Percentiles rank a stretch among this genome's conserved stretches.
Conservation (phyloP, 257 asterid species). For the Nyctanthes arbortristis region DNA sequence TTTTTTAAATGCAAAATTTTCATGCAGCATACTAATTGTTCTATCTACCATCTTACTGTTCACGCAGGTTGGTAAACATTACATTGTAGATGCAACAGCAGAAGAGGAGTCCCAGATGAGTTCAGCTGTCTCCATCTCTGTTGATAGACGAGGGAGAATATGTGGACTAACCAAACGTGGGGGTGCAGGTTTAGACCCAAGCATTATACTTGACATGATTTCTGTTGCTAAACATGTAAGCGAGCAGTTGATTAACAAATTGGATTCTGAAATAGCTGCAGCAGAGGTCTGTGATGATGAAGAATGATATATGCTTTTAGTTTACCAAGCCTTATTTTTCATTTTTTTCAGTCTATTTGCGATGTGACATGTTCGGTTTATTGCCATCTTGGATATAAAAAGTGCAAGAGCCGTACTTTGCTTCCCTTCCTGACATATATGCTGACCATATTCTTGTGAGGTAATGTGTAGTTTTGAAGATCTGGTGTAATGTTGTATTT, state of each 20-base stretch:
- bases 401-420: no score
- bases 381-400: not conserved
- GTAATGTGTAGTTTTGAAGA: no score
- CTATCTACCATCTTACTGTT: not conserved
- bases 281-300: constrained; percentile 80
- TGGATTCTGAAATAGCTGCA: constrained; percentile 85
- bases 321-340: not conserved
- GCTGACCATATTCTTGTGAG: no score
- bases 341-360: not conserved
- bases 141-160: constrained; percentile 65
- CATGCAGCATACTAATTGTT: not conserved
- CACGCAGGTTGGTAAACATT: constrained; percentile 84
- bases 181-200: constrained; percentile 76
- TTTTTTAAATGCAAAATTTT: not conserved
- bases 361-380: not conserved
- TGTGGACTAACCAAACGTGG: constrained; percentile 87
- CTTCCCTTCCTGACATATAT: no score
- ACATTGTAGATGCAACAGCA: constrained; percentile 78
- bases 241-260: constrained; percentile 59
- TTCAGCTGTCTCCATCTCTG: constrained; percentile 76
- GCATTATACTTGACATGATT: constrained; percentile 75
- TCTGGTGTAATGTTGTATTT: no score
- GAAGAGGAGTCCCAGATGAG: constrained; percentile 98
- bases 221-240: constrained; percentile 72
- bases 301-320: constrained; percentile 35